Evolutionary conservation across 306 rosid genomes (phyloP).

Genomic region (Canavalia ensiformis): DNA sequence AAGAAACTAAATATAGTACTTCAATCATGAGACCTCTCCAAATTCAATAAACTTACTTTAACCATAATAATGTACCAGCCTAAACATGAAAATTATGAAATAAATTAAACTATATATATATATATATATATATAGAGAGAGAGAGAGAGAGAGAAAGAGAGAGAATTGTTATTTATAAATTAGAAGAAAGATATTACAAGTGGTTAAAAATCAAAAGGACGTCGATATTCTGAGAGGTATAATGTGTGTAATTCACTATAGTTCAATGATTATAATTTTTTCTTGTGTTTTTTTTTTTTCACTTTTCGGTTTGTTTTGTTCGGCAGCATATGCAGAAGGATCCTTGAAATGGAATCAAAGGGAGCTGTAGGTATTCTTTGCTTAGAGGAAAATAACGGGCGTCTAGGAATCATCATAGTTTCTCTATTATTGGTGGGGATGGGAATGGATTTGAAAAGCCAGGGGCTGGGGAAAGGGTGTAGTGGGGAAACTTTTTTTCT

Average conservation of each 20-base stretch:
- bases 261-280: background rate
- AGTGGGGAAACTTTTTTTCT: conserved; percentile 61
- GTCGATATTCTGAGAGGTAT: background rate
- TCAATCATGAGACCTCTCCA: too few relatives aligned
- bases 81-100: conserved; percentile 9
- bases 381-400: conserved; percentile 44
- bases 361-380: conserved; percentile 46
- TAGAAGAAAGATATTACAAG: background rate
- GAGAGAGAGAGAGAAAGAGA: background rate
- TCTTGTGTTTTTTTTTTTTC: background rate
- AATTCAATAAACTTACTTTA: too few relatives aligned
- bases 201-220: background rate
- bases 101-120: background rate
- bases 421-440: conserved; percentile 66
- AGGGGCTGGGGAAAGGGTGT: conserved; percentile 34
- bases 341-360: conserved; percentile 56
- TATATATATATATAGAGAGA: too few relatives aligned
- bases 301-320: conserved; percentile 6
- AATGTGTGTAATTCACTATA: background rate
- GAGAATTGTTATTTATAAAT: background rate
- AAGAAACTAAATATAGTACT: too few relatives aligned
- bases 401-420: conserved; percentile 61
- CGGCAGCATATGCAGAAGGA: conserved; percentile 22
- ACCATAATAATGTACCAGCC: too few relatives aligned
- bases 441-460: conserved; percentile 56